These are phyloP conservation scores for Tetrahymena malaccensis DNA, from an alignment of 73 alveolate species.

Conservation along the genomic window DNA sequence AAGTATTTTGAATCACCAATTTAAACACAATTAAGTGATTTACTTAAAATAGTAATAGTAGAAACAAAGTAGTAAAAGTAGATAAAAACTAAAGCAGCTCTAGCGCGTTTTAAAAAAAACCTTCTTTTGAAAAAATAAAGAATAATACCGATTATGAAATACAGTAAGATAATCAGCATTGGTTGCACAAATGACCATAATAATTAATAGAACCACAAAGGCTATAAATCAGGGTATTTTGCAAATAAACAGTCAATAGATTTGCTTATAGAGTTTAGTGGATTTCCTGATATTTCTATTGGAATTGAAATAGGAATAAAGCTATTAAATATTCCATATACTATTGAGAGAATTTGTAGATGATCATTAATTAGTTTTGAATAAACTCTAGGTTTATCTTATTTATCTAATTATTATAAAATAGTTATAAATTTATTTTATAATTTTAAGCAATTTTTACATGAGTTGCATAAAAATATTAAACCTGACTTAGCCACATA, in stretches of 20 bases:
- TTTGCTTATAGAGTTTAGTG: neutral
- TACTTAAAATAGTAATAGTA: neutral
- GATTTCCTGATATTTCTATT: neutral
- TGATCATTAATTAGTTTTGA: neutral
- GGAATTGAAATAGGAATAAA: neutral
- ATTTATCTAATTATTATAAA: neutral
- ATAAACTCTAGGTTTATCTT: neutral
- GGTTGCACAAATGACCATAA: neutral
- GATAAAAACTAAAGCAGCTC: neutral
- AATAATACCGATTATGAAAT: neutral
- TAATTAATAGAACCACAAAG: neutral
- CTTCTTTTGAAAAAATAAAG: too few species aligned
- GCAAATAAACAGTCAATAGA: neutral
- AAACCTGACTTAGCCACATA: neutral
- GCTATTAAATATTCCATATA: neutral
- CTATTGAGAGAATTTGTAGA: neutral
- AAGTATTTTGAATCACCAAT: neutral
- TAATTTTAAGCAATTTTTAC: too few species aligned
- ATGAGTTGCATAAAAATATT: neutral
- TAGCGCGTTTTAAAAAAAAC: too few species aligned
- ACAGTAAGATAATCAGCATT: too few species aligned
- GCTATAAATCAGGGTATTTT: neutral
- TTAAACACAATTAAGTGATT: neutral
- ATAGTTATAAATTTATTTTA: too few species aligned
- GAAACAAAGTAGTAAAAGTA: neutral